Percentiles rank a stretch among this genome's conserved stretches.
Evolutionary conservation across 768 basidiomycete genomes (phyloP).

Genomic region (Amyloporia xantha): DNA sequence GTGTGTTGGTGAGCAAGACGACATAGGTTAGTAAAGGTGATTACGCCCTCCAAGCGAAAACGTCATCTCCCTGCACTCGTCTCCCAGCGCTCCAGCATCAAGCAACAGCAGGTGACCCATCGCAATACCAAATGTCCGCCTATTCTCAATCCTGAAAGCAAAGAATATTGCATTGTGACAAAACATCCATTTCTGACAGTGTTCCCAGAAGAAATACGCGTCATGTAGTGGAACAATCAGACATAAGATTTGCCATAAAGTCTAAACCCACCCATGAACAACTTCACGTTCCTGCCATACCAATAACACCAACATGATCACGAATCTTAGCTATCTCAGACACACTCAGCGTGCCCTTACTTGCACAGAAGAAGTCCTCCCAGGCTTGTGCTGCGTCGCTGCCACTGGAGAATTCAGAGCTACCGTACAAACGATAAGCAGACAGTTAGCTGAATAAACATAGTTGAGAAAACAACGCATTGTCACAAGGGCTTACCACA

Average conservation of each 20-base stretch:
- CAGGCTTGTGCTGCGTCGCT: conserved; percentile 67
- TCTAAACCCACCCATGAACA: not conserved
- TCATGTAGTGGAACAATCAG: not conserved
- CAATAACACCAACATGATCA: conserved; percentile 78
- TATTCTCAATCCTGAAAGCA: too few species aligned
- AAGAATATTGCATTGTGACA: too few species aligned
- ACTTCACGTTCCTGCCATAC: conserved; percentile 75
- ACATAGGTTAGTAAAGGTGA: too few species aligned
- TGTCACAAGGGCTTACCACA: conserved; percentile 40
- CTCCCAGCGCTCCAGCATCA: too few species aligned
- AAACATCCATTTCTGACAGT: too few species aligned
- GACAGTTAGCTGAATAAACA: not conserved
- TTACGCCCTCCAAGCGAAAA: too few species aligned
- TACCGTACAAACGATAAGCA: conserved; percentile 19
- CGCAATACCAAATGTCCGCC: too few species aligned
- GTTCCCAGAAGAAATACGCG: not conserved
- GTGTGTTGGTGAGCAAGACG: too few species aligned
- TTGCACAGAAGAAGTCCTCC: conserved; percentile 80
- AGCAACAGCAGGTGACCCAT: too few species aligned
- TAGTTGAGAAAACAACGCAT: not conserved
- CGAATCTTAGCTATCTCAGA: conserved; percentile 90
- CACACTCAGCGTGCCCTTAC: conserved; percentile 74
- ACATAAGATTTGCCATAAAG: not conserved
- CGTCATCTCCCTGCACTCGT: too few species aligned
- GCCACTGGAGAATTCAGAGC: conserved; percentile 55